These are phyloP conservation scores for Xerophyta viscosa DNA, from an alignment of 106 monocot species.

Conservation along the genomic window DNA sequence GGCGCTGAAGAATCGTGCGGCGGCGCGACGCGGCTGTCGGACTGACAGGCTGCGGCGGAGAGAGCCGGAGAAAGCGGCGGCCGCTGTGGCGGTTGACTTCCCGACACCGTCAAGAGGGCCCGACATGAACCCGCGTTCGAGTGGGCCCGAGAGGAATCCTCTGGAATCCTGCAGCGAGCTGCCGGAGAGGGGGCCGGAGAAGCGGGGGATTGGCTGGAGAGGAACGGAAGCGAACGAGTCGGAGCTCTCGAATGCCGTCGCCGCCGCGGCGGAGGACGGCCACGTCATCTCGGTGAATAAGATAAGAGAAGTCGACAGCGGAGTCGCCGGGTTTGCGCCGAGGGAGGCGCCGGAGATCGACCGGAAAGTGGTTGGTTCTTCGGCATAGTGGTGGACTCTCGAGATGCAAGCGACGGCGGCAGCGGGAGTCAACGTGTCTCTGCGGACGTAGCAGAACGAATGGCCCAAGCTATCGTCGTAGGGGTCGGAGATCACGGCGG, in stretches of 20 bases:
- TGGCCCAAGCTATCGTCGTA: conserved; percentile 3
- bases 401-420: background rate
- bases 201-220: conserved; percentile 42
- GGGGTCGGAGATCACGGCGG: conserved; percentile 2
- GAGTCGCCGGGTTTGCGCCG: background rate
- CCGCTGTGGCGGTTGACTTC: too few relatives aligned
- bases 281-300: background rate
- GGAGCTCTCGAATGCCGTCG: conserved; percentile 68
- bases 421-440: background rate
- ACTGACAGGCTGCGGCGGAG: conserved; percentile 37
- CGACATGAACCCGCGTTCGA: conserved; percentile 38
- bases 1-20: background rate
- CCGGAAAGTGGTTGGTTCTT: conserved; percentile 1
- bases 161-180: conserved; percentile 24
- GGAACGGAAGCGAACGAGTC: conserved; percentile 60
- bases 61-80: conserved; percentile 30
- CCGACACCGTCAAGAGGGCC: conserved; percentile 34
- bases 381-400: background rate
- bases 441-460: conserved; percentile 7
- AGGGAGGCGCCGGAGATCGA: conserved; percentile 2
- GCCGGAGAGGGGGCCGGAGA: conserved; percentile 11
- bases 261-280: conserved; percentile 11
- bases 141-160: conserved; percentile 40
- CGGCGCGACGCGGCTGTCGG: conserved; percentile 5
- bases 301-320: background rate